Base-by-base conservation (phyloP, 2,329 filamentous ascomycete species). In the Fusarium compactum region DNA sequence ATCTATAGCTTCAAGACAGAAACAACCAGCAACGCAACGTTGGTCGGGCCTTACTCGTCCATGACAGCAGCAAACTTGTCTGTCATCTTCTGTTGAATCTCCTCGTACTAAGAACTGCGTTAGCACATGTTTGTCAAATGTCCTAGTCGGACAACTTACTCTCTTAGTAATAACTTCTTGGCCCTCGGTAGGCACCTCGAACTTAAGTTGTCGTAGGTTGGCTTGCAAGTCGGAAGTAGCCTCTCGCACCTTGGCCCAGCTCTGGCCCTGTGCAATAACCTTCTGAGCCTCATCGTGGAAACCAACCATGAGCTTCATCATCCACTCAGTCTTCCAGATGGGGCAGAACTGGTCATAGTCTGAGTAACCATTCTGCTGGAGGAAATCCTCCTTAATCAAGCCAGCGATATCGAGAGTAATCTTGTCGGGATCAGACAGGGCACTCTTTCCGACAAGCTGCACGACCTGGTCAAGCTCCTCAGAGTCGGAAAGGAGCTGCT, bases 231-330 rank as follows among this genome's bases (percentile, higher is more conserved):
- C 95, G 61, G 87, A 85, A 15, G 96, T 99, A 34, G 92, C 90
- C 77, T 99, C 96, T 74, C 95, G 90, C 58, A 99, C 92, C 88
- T 97, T 98, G 79, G 86, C 85, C 96, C 96, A 99, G 82, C 85
- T 91, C 82, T 95, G 92, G 66, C 96, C 96, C 81, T 97, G 94
- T 8, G 92, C 87, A 78, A 99, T 89, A 9, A 94, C 94, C 89
- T 98, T 98, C 81, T 98, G 95, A 25, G 94, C 91, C 85, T 99
- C 96, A 77, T 99, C 97, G 80, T 98, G 94, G 89, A 95, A 99
- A 62, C 91, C 93, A 86, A 99, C 93, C 90, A 99, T 98, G 71
- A 94, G 92, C 89, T 97, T 98, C 96, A 99, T 99, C 96, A 99
- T 98, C 91, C 96, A 99, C 81, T 97, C 92, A 0, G 96, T 99